phyloP scores from a whole-genome alignment of 768 basidiomycete species.

The Rhodocollybia butyracea region DNA sequence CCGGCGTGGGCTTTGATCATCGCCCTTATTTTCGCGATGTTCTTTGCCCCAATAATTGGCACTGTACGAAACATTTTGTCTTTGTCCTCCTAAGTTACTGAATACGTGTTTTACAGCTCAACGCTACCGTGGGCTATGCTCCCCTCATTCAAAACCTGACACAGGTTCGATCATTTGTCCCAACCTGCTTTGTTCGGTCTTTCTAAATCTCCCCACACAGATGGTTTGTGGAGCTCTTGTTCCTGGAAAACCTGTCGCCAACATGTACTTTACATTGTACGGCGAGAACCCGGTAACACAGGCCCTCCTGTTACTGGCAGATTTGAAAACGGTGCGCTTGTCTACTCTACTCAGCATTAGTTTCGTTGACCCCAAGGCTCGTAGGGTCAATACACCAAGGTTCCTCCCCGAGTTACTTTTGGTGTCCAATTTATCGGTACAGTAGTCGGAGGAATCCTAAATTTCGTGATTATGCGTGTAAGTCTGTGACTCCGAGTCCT shows the following conservation, averaged over 20 bases:
- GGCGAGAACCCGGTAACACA: slow-evolving; percentile 30
- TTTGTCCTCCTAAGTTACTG: not conserved
- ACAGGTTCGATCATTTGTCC: slow-evolving; percentile 17
- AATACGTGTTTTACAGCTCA: slow-evolving; percentile 22
- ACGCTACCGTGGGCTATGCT: slow-evolving; percentile 38
- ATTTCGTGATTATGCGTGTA: slow-evolving; percentile 49
- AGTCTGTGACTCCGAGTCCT: slow-evolving; percentile 27
- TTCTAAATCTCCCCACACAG: slow-evolving; percentile 14
- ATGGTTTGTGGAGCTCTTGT: slow-evolving; percentile 44
- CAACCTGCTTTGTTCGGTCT: not conserved
- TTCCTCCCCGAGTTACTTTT: slow-evolving; percentile 59
- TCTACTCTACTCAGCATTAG: not conserved
- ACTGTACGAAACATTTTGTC: slow-evolving; percentile 21
- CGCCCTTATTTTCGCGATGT: slow-evolving; percentile 41
- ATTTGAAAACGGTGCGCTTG: slow-evolving; percentile 27
- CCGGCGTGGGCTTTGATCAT: slow-evolving; percentile 37
- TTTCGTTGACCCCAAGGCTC: not conserved
- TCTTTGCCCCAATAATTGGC: slow-evolving; percentile 47
- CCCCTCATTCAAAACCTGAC: slow-evolving; percentile 32
- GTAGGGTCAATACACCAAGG: slow-evolving; percentile 43
- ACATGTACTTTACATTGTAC: slow-evolving; percentile 35
- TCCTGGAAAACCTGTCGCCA: slow-evolving; percentile 40
- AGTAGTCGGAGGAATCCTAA: slow-evolving; percentile 47
- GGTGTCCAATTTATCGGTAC: slow-evolving; percentile 50
- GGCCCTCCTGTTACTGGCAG: slow-evolving; percentile 22